Conservation (phyloP, 768 basidiomycete species). For the Tulasnella sp. region DNA sequence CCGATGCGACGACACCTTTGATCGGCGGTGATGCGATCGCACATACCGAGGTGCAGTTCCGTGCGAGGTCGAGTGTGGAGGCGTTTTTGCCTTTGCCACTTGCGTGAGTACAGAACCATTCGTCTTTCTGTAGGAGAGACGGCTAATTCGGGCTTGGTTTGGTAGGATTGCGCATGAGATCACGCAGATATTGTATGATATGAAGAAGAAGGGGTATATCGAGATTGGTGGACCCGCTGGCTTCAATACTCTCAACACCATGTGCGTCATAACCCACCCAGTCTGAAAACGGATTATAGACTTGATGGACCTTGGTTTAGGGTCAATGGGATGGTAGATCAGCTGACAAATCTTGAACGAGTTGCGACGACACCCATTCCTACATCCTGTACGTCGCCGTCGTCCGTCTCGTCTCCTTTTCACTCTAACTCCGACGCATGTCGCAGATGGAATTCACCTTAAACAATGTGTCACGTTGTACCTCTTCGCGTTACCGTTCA, state of each 20-base stretch:
- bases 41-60: conserved; percentile 42
- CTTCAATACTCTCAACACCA: conserved; percentile 58
- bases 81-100: conserved; percentile 71
- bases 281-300: neutral
- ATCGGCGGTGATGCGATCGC: neutral
- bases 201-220: conserved; percentile 66
- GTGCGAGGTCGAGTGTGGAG: neutral
- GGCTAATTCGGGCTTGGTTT: neutral
- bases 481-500: conserved; percentile 81
- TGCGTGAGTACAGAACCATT: conserved; percentile 35
- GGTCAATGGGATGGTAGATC: conserved; percentile 70
- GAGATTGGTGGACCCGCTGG: conserved; percentile 87
- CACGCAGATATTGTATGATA: conserved; percentile 51
- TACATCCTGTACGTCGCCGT: conserved; percentile 42
- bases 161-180: conserved; percentile 73
- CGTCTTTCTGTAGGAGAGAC: neutral
- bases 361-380: conserved; percentile 81
- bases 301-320: conserved; percentile 27
- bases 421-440: conserved; percentile 14
- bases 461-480: conserved; percentile 94
- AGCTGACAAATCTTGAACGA: conserved; percentile 76
- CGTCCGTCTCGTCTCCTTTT: neutral
- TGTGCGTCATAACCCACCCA: conserved; percentile 32
- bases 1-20: no score
- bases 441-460: conserved; percentile 70